These are phyloP conservation scores for Metarhizium humberi DNA, from an alignment of 2,329 filamentous ascomycete genomes.

Conservation along the genomic window DNA sequence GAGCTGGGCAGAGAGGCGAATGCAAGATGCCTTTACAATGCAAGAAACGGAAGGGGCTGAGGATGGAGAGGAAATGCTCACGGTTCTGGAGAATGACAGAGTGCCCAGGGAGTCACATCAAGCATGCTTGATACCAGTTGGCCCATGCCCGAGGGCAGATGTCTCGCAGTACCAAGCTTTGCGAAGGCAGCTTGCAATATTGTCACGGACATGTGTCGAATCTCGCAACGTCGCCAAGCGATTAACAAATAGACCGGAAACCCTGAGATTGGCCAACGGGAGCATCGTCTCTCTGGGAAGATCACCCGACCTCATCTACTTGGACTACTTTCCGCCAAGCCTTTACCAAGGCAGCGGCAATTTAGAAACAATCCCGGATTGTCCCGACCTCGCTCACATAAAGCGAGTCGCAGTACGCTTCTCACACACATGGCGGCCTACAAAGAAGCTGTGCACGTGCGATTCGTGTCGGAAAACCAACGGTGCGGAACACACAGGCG, in stretches of 20 bases:
- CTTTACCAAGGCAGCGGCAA: conserved; percentile 17
- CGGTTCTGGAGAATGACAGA: conserved; percentile 17
- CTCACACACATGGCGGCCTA: conserved; percentile 30
- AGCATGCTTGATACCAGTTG: conserved; percentile 14
- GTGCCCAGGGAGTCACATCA: conserved; percentile 9
- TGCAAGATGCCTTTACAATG: not conserved
- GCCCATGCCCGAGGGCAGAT: conserved; percentile 15
- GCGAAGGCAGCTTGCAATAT: conserved; percentile 16
- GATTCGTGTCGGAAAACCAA: conserved; percentile 23
- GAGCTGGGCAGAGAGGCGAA: conserved; percentile 12
- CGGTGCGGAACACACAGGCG: conserved; percentile 13
- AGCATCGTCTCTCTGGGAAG: conserved; percentile 19
- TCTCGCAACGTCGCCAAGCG: conserved; percentile 13
- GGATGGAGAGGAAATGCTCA: conserved; percentile 12
- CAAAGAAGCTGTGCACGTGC: conserved; percentile 18
- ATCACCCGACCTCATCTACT: conserved; percentile 21
- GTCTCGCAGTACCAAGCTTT: conserved; percentile 22
- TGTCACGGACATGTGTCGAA: conserved; percentile 19
- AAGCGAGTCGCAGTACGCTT: conserved; percentile 32
- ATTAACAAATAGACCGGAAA: conserved; percentile 11
- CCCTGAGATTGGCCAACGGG: conserved; percentile 16
- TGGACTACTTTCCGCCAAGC: conserved; percentile 24
- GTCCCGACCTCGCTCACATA: conserved; percentile 21
- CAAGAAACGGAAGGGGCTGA: conserved; percentile 7
- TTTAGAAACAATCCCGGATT: conserved; percentile 17